Percentiles rank a stretch among this genome's conserved stretches.
These are phyloP conservation scores for Talaromyces atroroseus DNA, from an alignment of 2,329 filamentous ascomycete species.

Conservation along the genomic window DNA sequence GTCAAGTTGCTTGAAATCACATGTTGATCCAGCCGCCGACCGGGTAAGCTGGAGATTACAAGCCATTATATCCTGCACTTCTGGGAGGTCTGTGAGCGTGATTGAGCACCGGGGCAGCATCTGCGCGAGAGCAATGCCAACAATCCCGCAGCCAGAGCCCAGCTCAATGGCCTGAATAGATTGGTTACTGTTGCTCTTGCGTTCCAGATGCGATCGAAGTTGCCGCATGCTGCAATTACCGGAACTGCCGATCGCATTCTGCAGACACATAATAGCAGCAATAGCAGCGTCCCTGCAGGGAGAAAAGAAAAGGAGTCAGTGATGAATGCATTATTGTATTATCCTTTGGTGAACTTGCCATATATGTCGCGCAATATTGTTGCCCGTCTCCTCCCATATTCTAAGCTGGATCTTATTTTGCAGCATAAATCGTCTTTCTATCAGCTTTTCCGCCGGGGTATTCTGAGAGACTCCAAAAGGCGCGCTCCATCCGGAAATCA, in stretches of 20 bases:
- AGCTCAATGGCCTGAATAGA: conserved; percentile 56
- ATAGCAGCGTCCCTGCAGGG: conserved; percentile 52
- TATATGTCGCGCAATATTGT: conserved; percentile 66
- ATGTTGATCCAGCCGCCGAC: conserved; percentile 37
- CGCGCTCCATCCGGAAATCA: conserved; percentile 55
- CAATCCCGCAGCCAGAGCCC: conserved; percentile 63
- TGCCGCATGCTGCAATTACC: conserved; percentile 24
- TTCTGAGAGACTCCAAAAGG: conserved; percentile 36
- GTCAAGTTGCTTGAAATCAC: conserved; percentile 52
- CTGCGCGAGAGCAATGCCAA: conserved; percentile 58
- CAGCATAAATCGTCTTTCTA: conserved; percentile 51
- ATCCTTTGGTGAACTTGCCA: conserved; percentile 47
- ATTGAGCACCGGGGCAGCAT: conserved; percentile 49
- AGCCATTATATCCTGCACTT: conserved; percentile 56
- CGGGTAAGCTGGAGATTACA: conserved; percentile 49
- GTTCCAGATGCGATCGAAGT: conserved; percentile 18
- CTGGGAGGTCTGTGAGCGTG: conserved; percentile 60
- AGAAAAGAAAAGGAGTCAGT: conserved; percentile 14
- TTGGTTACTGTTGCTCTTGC: conserved; percentile 20
- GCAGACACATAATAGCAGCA: conserved; percentile 50
- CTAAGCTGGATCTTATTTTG: conserved; percentile 36
- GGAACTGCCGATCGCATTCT: conserved; percentile 33
- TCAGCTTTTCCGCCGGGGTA: conserved; percentile 45
- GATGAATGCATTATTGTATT: not conserved
- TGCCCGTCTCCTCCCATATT: conserved; percentile 65